Conservation (phyloP, 2,329 filamentous ascomycete species). For the Ophiostoma ulmi region DNA sequence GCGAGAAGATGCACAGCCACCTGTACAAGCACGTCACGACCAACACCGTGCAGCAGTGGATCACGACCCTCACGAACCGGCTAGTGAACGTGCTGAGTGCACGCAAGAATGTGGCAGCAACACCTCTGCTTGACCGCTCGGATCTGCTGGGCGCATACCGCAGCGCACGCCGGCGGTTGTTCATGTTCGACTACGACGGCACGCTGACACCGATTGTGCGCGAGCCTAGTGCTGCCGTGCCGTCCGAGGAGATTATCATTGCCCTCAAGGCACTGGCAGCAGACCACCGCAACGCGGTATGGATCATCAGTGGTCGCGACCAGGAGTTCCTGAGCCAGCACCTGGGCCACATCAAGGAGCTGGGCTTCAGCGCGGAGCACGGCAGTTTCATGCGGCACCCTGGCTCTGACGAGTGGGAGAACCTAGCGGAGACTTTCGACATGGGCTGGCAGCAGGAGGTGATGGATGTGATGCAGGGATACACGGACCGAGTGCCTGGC, state of each 20-base stretch:
- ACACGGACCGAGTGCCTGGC: conserved; percentile 77
- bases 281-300: conserved; percentile 81
- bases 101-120: conserved; percentile 68
- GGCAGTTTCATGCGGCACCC: conserved; percentile 91
- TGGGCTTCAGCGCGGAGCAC: conserved; percentile 96
- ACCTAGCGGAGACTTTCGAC: conserved; percentile 76
- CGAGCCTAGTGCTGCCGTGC: conserved; percentile 83
- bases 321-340: conserved; percentile 86
- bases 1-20: conserved; percentile 62
- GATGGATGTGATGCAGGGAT: conserved; percentile 76
- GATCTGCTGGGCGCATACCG: conserved; percentile 70
- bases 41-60: conserved; percentile 84
- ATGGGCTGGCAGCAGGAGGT: conserved; percentile 93
- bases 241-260: conserved; percentile 74
- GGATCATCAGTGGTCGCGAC: conserved; percentile 95
- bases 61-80: conserved; percentile 69
- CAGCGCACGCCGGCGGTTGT: conserved; percentile 70
- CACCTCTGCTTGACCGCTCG: conserved; percentile 73
- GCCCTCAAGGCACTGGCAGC: conserved; percentile 74
- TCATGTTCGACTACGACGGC: conserved; percentile 99
- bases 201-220: conserved; percentile 93
- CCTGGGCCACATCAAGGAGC: conserved; percentile 80
- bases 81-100: conserved; percentile 75
- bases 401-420: conserved; percentile 72
- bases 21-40: conserved; percentile 80